Conservation (phyloP, 371 early-diverging fungal genomes). For the Nematocida ironsii region DNA sequence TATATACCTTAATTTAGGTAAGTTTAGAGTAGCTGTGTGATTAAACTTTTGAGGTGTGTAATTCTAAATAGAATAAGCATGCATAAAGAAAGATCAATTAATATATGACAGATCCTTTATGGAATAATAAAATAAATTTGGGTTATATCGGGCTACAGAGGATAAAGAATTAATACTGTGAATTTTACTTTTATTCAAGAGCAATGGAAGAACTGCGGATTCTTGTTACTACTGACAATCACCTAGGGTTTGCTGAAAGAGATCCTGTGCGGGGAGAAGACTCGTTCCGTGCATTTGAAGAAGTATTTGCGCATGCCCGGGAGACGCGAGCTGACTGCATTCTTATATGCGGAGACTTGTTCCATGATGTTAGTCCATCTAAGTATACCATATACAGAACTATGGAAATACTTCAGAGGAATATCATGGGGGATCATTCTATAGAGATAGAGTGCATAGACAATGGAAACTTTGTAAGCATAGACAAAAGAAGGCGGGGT, state of each 20-base stretch:
- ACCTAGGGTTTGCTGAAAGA: constrained; percentile 87
- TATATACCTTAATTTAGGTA: too few species aligned
- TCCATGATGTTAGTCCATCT: constrained; percentile 93
- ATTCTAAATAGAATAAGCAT: too few species aligned
- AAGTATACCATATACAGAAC: constrained; percentile 76
- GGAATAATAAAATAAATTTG: too few species aligned
- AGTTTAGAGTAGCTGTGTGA: too few species aligned
- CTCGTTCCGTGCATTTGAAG: constrained; percentile 84
- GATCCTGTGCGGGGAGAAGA: constrained; percentile 86
- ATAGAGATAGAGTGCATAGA: constrained; percentile 73
- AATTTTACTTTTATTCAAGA: constrained; percentile 26
- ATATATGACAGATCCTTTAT: too few species aligned
- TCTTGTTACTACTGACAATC: constrained; percentile 79
- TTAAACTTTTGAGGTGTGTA: too few species aligned
- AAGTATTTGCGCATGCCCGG: constrained; percentile 79
- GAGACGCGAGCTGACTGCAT: constrained; percentile 71
- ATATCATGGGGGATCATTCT: constrained; percentile 76
- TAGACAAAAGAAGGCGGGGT: constrained; percentile 66
- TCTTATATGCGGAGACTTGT: constrained; percentile 95
- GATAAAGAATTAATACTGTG: background rate
- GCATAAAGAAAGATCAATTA: too few species aligned
- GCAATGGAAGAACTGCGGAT: constrained; percentile 37
- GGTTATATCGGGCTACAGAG: background rate
- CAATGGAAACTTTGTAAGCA: constrained; percentile 36
- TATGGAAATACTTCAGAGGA: constrained; percentile 75